Evolutionary conservation across 2,329 filamentous ascomycete species (phyloP).

Genomic region (Talaromyces sp.): DNA sequence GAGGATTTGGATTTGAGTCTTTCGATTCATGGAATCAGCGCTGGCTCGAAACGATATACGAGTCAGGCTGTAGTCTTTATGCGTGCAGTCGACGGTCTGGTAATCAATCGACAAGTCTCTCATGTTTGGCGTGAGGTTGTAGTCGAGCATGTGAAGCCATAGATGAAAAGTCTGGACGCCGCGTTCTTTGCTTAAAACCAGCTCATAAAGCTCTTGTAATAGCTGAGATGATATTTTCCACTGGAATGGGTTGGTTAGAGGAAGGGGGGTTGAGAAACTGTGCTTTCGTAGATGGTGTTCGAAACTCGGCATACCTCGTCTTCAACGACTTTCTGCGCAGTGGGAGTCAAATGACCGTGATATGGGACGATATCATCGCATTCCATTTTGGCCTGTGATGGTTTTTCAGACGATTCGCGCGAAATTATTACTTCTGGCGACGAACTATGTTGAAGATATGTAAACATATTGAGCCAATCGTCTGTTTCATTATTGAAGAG

Average conservation of each 20-base stretch:
- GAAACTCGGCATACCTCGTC: neutral
- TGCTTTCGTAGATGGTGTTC: neutral
- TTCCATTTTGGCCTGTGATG: neutral
- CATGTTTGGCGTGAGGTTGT: slow-evolving; percentile 8
- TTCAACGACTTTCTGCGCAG: neutral
- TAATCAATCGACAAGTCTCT: slow-evolving; percentile 7
- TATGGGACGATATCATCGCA: neutral
- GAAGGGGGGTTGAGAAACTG: neutral
- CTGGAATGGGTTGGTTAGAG: neutral
- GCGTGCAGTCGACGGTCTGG: neutral
- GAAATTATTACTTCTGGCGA: neutral
- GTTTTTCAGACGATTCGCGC: neutral
- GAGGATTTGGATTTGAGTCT: slow-evolving; percentile 8
- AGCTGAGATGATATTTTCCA: neutral
- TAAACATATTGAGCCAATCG: neutral
- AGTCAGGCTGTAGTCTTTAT: slow-evolving; percentile 1
- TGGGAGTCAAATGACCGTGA: neutral
- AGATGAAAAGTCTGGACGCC: slow-evolving; percentile 8
- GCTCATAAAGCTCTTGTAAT: slow-evolving; percentile 7
- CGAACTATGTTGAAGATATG: neutral
- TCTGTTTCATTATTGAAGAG: neutral
- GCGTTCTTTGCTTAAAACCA: slow-evolving; percentile 3
- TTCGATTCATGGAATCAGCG: slow-evolving; percentile 4
- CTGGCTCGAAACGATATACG: slow-evolving; percentile 4
- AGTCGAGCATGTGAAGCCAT: slow-evolving; percentile 7